These are phyloP conservation scores for Daldinia childiae DNA, from an alignment of 495 filamentous ascomycete genomes.

Conservation along the genomic window DNA sequence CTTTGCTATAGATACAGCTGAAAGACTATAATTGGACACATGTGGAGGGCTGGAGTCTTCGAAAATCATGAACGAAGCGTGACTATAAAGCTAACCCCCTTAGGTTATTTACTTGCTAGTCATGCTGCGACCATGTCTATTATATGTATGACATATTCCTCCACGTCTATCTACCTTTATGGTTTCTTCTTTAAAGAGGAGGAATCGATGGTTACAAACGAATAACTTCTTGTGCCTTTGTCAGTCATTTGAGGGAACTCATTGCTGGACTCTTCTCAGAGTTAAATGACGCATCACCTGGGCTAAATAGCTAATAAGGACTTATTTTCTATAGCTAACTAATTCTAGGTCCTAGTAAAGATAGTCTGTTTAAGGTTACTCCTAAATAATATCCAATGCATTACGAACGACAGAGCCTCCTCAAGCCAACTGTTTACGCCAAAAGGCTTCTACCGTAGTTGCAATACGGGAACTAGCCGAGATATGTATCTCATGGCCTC, in stretches of 20 bases:
- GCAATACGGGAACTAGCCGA: conserved; percentile 53
- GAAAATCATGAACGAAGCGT: conserved; percentile 18
- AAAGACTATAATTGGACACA: conserved; percentile 5
- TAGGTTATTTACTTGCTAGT: neutral
- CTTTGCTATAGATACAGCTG: conserved; percentile 2
- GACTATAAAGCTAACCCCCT: conserved; percentile 20
- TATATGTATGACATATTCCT: neutral
- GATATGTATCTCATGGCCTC: conserved; percentile 63
- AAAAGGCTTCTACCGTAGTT: conserved; percentile 52
- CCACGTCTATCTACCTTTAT: neutral
- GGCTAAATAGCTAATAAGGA: neutral
- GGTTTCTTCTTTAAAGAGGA: neutral
- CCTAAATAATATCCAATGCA: neutral
- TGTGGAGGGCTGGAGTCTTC: conserved; percentile 3
- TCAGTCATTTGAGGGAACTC: neutral
- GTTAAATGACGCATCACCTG: neutral
- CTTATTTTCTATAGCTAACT: neutral
- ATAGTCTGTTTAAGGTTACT: neutral
- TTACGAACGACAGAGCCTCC: neutral
- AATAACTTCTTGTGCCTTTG: too few species aligned
- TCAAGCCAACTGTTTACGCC: conserved; percentile 31
- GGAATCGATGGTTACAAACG: neutral
- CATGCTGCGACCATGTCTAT: neutral
- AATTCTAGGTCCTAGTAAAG: neutral
- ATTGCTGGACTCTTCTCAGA: neutral